phyloP scores from a whole-genome alignment of 768 basidiomycete species.

The Nidularia pulvinata region DNA sequence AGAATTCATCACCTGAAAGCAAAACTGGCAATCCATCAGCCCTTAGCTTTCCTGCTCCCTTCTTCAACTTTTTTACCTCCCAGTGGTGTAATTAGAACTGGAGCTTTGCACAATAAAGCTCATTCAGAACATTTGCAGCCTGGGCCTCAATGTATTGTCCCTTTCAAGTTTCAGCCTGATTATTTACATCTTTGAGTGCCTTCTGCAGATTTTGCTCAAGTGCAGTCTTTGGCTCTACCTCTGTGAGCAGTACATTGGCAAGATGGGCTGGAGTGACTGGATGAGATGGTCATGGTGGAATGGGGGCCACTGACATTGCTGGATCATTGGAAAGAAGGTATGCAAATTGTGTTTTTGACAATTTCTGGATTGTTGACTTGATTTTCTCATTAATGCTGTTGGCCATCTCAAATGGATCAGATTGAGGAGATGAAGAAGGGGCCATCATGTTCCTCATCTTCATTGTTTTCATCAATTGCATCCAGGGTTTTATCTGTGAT shows the following conservation, averaged over 20 bases:
- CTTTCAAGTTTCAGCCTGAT: neutral
- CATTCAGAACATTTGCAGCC: conserved; percentile 17
- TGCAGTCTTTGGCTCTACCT: conserved; percentile 5
- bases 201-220: conserved; percentile 6
- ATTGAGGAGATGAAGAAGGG: neutral
- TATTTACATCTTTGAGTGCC: conserved; percentile 5
- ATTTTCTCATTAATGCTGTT: neutral
- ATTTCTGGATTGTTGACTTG: conserved; percentile 1
- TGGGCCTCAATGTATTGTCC: conserved; percentile 11
- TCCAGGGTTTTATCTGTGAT: neutral
- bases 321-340: neutral
- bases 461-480: neutral
- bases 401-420: neutral
- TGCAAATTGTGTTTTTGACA: conserved; percentile 5
- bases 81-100: conserved; percentile 14
- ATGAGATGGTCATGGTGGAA: conserved; percentile 2
- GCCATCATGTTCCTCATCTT: neutral
- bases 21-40: conserved; percentile 19
- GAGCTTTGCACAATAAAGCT: conserved; percentile 12
- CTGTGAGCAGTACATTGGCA: neutral
- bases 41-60: conserved; percentile 10
- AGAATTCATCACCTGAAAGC: conserved; percentile 15
- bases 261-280: neutral
- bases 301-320: conserved; percentile 1
- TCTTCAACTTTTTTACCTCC: conserved; percentile 12